phyloP scores from a whole-genome alignment of 345 rosid genomes.

The Corymbia maculata region DNA sequence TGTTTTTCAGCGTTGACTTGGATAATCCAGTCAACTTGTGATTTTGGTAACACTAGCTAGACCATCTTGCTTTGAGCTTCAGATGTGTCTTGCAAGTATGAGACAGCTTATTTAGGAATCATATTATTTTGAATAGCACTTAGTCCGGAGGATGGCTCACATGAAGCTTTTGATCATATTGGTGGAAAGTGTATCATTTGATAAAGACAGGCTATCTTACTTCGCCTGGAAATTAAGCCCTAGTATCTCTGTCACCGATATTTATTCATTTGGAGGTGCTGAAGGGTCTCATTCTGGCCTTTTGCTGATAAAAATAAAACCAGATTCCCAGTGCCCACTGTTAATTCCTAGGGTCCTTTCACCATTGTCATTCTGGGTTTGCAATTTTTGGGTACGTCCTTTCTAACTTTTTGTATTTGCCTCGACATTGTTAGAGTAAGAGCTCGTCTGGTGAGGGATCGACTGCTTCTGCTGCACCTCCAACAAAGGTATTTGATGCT shows the following conservation, averaged over 20 bases:
- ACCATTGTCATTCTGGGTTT: not conserved
- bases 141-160: not conserved
- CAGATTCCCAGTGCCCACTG: not conserved
- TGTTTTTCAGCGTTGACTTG: not conserved
- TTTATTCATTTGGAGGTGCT: not conserved
- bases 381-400: not conserved
- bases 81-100: not conserved
- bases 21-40: not conserved
- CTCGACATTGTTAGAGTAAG: constrained; percentile 33
- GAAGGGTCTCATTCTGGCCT: not conserved
- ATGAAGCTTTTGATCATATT: not conserved
- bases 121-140: not conserved
- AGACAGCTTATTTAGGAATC: not conserved
- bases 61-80: not conserved
- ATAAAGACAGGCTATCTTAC: not conserved
- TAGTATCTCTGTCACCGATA: not conserved
- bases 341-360: not conserved
- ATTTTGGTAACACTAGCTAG: not conserved
- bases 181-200: not conserved
- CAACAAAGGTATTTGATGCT: constrained; percentile 23
- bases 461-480: constrained; percentile 35
- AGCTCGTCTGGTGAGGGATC: constrained; percentile 48
- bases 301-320: not conserved
- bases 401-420: not conserved
- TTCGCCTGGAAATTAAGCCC: not conserved